These are phyloP conservation scores for Dendrostoma leiphaemia DNA, from an alignment of 2,329 filamentous ascomycete species.

Conservation along the genomic window DNA sequence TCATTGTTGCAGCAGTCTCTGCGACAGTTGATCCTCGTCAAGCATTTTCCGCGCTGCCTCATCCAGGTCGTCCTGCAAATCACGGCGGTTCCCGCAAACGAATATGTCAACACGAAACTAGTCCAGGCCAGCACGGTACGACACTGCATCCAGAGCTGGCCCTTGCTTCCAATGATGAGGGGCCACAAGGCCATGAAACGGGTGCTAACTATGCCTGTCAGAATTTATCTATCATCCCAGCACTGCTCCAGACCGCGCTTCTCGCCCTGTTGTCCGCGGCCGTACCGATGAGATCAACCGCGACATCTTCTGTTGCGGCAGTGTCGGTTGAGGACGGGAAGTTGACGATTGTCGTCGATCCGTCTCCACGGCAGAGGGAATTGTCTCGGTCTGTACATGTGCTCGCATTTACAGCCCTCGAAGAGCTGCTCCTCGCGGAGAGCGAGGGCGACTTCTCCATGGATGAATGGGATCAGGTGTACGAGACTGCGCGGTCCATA, in stretches of 20 bases:
- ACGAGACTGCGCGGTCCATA: constrained; percentile 60
- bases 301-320: constrained; percentile 64
- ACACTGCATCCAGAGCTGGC: not conserved
- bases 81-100: constrained; percentile 65
- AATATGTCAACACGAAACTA: constrained; percentile 59
- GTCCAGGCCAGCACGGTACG: constrained; percentile 60
- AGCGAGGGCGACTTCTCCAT: constrained; percentile 78
- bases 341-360: constrained; percentile 52
- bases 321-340: constrained; percentile 34
- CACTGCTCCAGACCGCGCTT: constrained; percentile 76
- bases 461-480: constrained; percentile 71
- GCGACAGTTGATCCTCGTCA: constrained; percentile 70
- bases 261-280: constrained; percentile 79
- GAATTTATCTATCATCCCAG: constrained; percentile 78
- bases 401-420: constrained; percentile 75
- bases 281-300: constrained; percentile 73
- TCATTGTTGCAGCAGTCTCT: constrained; percentile 69
- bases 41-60: constrained; percentile 72
- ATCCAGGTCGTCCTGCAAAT: constrained; percentile 84
- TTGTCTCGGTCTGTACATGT: constrained; percentile 72
- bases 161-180: not conserved
- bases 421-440: constrained; percentile 73
- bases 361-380: constrained; percentile 60
- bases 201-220: constrained; percentile 35
- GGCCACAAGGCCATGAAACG: not conserved